A percentile compares a stretch with the other conserved stretches of the same genome.
phyloP scores from a whole-genome alignment of 192 early-diverging fungal species.

The Dissophora ornata region DNA sequence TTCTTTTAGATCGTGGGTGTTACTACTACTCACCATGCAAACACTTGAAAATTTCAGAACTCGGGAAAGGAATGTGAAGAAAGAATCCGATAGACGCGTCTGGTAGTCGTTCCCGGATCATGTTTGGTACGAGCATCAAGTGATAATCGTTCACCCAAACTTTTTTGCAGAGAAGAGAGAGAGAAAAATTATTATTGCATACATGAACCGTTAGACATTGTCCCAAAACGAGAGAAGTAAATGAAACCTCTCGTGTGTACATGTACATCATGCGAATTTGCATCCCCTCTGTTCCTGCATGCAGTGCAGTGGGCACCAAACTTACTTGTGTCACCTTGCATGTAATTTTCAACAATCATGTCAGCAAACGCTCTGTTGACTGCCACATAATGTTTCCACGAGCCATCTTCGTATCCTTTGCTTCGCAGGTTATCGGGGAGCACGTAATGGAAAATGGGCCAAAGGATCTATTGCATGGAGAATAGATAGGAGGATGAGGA shows the following conservation, averaged over 20 bases:
- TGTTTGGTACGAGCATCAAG: slow-evolving; percentile 89
- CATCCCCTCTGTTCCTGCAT: too few species aligned
- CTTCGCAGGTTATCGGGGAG: slow-evolving; percentile 88
- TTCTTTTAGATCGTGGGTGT: too few species aligned
- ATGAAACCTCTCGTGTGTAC: too few species aligned
- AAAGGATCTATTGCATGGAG: slow-evolving; percentile 77
- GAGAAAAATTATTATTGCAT: too few species aligned
- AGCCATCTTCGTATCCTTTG: slow-evolving; percentile 77
- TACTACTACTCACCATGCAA: slow-evolving; percentile 70
- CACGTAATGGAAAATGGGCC: slow-evolving; percentile 98
- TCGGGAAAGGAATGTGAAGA: slow-evolving; percentile 96
- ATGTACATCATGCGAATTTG: too few species aligned
- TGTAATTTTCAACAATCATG: slow-evolving; percentile 79
- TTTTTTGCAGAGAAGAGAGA: slow-evolving; percentile 22
- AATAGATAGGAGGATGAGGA: slow-evolving; percentile 3
- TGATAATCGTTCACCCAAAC: slow-evolving; percentile 99
- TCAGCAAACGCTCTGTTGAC: slow-evolving; percentile 91
- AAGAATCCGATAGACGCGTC: slow-evolving; percentile 95
- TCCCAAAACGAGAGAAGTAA: too few species aligned
- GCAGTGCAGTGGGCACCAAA: too few species aligned
- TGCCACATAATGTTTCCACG: slow-evolving; percentile 86
- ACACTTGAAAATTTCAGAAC: slow-evolving; percentile 94
- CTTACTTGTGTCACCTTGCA: slow-evolving; percentile 86
- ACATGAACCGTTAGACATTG: too few species aligned
- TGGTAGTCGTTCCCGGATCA: slow-evolving; percentile 87